Evolutionary conservation across 768 basidiomycete genomes (phyloP).

Genomic region (Punctularia strigosozonata): DNA sequence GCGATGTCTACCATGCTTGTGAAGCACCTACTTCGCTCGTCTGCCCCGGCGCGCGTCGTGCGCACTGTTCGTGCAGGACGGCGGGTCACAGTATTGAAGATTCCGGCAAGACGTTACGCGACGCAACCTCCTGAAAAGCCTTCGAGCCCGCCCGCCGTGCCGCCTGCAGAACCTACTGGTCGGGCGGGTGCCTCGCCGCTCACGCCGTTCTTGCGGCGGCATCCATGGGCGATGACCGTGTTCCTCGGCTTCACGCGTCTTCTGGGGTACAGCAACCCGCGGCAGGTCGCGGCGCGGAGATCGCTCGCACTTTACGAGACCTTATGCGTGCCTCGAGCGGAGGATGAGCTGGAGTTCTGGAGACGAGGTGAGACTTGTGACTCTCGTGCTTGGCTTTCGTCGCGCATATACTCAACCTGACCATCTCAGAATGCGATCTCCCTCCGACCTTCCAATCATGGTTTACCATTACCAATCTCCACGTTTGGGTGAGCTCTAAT

Average conservation of each 20-base stretch:
- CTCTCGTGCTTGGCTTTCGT: background rate
- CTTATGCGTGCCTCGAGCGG: conserved; percentile 43
- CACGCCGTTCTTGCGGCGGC: conserved; percentile 37
- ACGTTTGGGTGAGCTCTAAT: no score
- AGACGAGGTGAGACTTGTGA: conserved; percentile 35
- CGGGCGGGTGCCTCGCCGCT: no score
- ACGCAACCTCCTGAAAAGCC: no score
- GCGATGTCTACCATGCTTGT: no score
- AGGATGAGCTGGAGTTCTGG: conserved; percentile 55
- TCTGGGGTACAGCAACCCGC: conserved; percentile 50
- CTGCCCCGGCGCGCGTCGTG: no score
- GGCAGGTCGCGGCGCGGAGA: conserved; percentile 50
- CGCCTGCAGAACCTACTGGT: no score
- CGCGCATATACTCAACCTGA: background rate
- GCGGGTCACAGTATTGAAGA: no score
- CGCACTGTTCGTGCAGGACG: no score
- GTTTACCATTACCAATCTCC: conserved; percentile 89
- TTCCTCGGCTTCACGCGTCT: conserved; percentile 37
- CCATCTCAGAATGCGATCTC: conserved; percentile 55
- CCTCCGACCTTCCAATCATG: conserved; percentile 95
- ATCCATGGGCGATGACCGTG: conserved; percentile 30
- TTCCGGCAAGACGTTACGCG: no score
- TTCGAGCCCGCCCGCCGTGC: no score
- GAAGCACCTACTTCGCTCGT: no score
- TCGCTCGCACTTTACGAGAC: conserved; percentile 45